Conservation (phyloP, 2,329 filamentous ascomycete species). For the Lachnellula hyalina region DNA sequence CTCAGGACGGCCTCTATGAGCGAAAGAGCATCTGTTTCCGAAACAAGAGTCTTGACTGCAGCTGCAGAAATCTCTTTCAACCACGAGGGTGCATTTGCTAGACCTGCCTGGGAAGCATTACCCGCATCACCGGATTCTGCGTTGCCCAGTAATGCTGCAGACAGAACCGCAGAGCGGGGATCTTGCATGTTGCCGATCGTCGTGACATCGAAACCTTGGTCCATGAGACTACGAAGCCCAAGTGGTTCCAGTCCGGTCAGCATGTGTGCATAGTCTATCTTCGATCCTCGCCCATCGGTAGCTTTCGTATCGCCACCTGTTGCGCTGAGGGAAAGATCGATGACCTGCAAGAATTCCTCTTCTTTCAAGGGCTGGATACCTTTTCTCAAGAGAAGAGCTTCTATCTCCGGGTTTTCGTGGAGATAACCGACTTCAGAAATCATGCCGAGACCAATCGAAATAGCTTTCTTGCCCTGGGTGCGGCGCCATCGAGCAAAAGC, state of each 20-base stretch:
- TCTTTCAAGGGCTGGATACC: conserved; percentile 33
- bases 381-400: conserved; percentile 32
- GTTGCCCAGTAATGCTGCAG: background rate
- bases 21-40: conserved; percentile 16
- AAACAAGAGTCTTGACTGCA: background rate
- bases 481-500: conserved; percentile 7
- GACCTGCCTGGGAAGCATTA: background rate
- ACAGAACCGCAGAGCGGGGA: background rate
- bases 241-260: conserved; percentile 9
- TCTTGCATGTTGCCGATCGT: background rate
- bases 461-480: conserved; percentile 1
- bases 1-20: conserved; percentile 20
- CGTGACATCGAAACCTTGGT: conserved; percentile 5
- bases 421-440: conserved; percentile 25
- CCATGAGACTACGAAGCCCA: background rate
- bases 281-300: too few species aligned
- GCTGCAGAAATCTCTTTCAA: background rate
- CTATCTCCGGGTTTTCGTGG: conserved; percentile 34
- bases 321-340: conserved; percentile 3
- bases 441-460: conserved; percentile 11
- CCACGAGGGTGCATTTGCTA: background rate
- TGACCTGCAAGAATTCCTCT: conserved; percentile 9
- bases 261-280: background rate
- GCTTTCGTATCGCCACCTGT: too few species aligned
- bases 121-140: background rate